Evolutionary conservation across 768 basidiomycete genomes (phyloP).

Genomic region (Lactifluus pinguis): DNA sequence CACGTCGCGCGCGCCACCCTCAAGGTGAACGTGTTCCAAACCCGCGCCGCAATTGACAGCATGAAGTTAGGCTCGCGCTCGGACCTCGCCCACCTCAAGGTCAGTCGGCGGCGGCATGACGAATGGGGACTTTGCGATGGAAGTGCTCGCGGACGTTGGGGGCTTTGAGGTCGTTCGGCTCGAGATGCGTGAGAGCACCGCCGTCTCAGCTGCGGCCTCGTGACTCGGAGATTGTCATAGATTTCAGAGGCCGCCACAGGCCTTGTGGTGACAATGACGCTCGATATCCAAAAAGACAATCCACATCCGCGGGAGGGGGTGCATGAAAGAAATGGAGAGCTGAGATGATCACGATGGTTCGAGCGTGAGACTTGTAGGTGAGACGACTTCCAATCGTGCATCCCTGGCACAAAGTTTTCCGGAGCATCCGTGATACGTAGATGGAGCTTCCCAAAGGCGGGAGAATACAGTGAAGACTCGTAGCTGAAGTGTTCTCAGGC

Average conservation of each 20-base stretch:
- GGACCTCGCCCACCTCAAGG: conserved; percentile 78
- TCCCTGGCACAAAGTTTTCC: conserved; percentile 58
- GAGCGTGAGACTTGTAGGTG: conserved; percentile 32
- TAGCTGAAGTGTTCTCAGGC: conserved; percentile 33
- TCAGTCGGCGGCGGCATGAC: conserved; percentile 93
- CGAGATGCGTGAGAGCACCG: conserved; percentile 96
- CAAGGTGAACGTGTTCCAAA: conserved; percentile 95
- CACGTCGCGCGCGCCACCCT: conserved; percentile 94
- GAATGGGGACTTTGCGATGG: conserved; percentile 85
- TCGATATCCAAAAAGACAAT: conserved; percentile 13
- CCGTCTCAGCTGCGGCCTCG: no score
- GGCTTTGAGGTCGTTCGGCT: conserved; percentile 90
- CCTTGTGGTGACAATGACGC: conserved; percentile 15
- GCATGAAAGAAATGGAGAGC: conserved; percentile 19
- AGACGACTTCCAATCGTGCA: conserved; percentile 61
- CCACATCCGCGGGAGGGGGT: conserved; percentile 1
- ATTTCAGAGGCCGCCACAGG: conserved; percentile 20
- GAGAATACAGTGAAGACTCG: conserved; percentile 49
- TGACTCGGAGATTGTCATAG: conserved; percentile 10
- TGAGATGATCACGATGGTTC: conserved; percentile 33
- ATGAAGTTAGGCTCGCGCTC: conserved; percentile 83
- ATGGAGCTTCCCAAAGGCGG: conserved; percentile 58
- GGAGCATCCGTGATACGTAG: conserved; percentile 53
- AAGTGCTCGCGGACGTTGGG: conserved; percentile 77
- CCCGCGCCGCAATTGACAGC: conserved; percentile 87